These are phyloP conservation scores for Rhodotorula kratochvilovae DNA, from an alignment of 768 basidiomycete species.

Conservation along the genomic window DNA sequence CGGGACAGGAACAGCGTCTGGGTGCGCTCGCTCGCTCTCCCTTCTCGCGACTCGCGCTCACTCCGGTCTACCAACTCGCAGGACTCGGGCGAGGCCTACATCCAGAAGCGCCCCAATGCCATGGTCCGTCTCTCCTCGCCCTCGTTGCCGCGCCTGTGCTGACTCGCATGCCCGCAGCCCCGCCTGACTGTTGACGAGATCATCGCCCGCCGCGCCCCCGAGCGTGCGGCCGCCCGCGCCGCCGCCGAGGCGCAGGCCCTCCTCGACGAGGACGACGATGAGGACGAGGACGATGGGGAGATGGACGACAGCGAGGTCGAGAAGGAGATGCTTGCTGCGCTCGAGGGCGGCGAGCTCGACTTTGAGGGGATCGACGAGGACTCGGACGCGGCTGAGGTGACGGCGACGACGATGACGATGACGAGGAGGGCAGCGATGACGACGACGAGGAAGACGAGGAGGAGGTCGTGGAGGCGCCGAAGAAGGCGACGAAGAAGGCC, in stretches of 20 bases:
- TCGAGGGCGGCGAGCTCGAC: constrained; percentile 20
- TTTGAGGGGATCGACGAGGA: constrained; percentile 21
- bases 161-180: constrained; percentile 6
- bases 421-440: constrained; percentile 43
- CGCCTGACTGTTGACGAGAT: constrained; percentile 41
- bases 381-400: constrained; percentile 14
- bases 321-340: constrained; percentile 22
- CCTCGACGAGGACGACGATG: constrained; percentile 14
- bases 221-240: constrained; percentile 10
- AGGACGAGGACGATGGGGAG: constrained; percentile 14
- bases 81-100: constrained; percentile 36
- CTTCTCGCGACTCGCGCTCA: not conserved
- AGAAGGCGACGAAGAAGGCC: constrained; percentile 28
- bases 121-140: constrained; percentile 8
- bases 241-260: constrained; percentile 16
- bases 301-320: constrained; percentile 16
- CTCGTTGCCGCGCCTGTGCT: not conserved
- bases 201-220: constrained; percentile 37
- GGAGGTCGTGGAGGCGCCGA: constrained; percentile 34
- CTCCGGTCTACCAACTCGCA: not conserved
- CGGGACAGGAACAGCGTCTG: constrained; percentile 37
- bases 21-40: constrained; percentile 12
- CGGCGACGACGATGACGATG: constrained; percentile 21
- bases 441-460: constrained; percentile 9
- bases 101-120: constrained; percentile 32